Conservation (phyloP, 148 eudicot genomes). For the Cornus controversa region DNA sequence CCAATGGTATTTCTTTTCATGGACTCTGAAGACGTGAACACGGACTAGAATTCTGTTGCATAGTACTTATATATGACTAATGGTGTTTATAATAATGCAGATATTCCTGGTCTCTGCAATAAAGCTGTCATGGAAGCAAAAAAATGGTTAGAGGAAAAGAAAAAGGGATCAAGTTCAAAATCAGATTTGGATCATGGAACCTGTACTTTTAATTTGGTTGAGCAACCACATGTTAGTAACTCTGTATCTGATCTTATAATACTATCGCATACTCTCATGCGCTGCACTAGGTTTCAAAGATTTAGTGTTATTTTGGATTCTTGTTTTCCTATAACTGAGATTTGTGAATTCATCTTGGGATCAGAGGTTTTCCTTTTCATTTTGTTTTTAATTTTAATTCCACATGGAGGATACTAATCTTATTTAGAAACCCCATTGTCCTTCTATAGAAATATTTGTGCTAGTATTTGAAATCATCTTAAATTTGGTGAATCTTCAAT, state of each 20-base stretch:
- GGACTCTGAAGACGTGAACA: not conserved
- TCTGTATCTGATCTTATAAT: conserved; percentile 11
- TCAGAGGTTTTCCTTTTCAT: too few relatives aligned
- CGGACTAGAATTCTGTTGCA: not conserved
- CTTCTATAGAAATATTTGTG: too few relatives aligned
- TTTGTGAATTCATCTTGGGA: not conserved
- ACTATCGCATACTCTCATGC: not conserved
- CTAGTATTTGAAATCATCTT: not conserved
- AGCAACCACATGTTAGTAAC: conserved; percentile 48
- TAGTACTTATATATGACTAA: not conserved
- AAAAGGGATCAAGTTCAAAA: conserved; percentile 47
- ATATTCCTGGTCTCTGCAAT: conserved; percentile 40
- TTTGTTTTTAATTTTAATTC: too few relatives aligned
- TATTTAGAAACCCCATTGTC: too few relatives aligned
- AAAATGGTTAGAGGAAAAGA: conserved; percentile 79
- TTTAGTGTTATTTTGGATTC: not conserved
- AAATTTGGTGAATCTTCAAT: not conserved
- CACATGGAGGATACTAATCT: not conserved
- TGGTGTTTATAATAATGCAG: conserved; percentile 18
- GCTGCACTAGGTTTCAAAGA: not conserved
- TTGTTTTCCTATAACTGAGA: not conserved
- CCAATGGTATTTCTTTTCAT: conserved; percentile 18
- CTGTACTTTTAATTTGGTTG: conserved; percentile 24
- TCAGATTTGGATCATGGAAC: conserved; percentile 30
- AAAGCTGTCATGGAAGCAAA: conserved; percentile 76